Base-by-base conservation (phyloP, 116 monocot species). In the Papilionanthe hybrid region DNA sequence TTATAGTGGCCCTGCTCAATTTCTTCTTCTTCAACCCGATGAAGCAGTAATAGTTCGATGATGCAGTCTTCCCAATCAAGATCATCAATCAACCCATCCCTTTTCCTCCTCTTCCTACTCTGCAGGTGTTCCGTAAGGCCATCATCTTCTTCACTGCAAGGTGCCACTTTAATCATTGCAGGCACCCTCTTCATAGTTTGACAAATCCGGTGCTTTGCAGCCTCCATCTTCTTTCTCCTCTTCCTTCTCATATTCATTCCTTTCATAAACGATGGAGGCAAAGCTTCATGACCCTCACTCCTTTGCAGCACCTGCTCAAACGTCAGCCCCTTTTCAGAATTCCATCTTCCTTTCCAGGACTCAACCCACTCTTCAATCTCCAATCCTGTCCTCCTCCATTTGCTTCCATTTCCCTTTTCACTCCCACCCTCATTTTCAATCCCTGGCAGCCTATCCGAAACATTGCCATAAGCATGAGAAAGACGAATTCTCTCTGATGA, bases 31-130 rank as follows among this genome's bases (percentile, higher is more conserved):
- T 82, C 78, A 5, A 88, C 94, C 32, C 77, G 66, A 79, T 92
- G 94, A 72, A 96, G 82, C 18, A 96, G 69, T 45, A 93, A 77
- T 60, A 92, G 73, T 63, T 93, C 96, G 63, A 96, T 88, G 5
- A 92, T 81, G 80, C 87, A 92, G 79, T 96, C 96, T 79, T 93
- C 96, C 96, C 92, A 92, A 81, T 94, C 96, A 77, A 94, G 71
- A 20, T 72, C 81, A 49, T 76, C 77, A 44, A 55, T 72, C 76
- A 8, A 7, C 25, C 65, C 68, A 37, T 37, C 53, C 75, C 41
- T 79, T 66, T 69, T 78, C 57, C 65, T 83, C 80, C 82, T 66
- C 73, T 82, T 86, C 75, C 72, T 87, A 25, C 53, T 56, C 11
- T 45, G 5, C 22, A 60, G 1, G 9, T 27, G 77, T 47, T 83